A percentile compares a stretch with the other conserved stretches of the same genome.
phyloP scores from a whole-genome alignment of 1,284 basidiomycete species.

The Puccinia coronata region DNA sequence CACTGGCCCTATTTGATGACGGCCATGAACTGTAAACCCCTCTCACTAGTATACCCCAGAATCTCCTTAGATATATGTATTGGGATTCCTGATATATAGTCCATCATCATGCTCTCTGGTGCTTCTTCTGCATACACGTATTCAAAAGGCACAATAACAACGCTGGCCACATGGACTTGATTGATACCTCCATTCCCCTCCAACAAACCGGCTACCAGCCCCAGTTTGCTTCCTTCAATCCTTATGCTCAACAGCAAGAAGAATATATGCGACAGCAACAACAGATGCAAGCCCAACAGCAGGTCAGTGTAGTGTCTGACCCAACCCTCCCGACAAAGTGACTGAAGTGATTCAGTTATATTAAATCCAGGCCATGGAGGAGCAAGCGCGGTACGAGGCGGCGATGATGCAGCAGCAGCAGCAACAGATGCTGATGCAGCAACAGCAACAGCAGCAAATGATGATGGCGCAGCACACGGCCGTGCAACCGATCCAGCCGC shows the following conservation, averaged over 20 bases:
- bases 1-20: slow-evolving; percentile 49
- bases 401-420: slow-evolving; percentile 63
- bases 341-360: neutral
- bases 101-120: no score
- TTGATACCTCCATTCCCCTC: slow-evolving; percentile 60
- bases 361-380: slow-evolving; percentile 65
- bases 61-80: slow-evolving; percentile 48
- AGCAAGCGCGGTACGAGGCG: slow-evolving; percentile 69
- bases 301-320: slow-evolving; percentile 50
- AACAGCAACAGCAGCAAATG: slow-evolving; percentile 59
- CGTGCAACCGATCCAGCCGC: slow-evolving; percentile 60
- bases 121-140: slow-evolving; percentile 37
- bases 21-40: slow-evolving; percentile 19
- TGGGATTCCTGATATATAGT: no score
- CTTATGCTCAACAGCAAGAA: slow-evolving; percentile 63
- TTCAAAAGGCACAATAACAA: slow-evolving; percentile 53
- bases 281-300: slow-evolving; percentile 55
- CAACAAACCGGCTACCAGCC: slow-evolving; percentile 61
- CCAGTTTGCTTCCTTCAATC: slow-evolving; percentile 65
- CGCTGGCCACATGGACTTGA: slow-evolving; percentile 59
- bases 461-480: slow-evolving; percentile 59
- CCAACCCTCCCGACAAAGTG: neutral
- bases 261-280: slow-evolving; percentile 60
- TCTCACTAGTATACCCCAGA: neutral
- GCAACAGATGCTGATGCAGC: slow-evolving; percentile 54